Evolutionary conservation across 371 early-diverging fungal genomes (phyloP).

Genomic region (Phascolomyces articulosus): DNA sequence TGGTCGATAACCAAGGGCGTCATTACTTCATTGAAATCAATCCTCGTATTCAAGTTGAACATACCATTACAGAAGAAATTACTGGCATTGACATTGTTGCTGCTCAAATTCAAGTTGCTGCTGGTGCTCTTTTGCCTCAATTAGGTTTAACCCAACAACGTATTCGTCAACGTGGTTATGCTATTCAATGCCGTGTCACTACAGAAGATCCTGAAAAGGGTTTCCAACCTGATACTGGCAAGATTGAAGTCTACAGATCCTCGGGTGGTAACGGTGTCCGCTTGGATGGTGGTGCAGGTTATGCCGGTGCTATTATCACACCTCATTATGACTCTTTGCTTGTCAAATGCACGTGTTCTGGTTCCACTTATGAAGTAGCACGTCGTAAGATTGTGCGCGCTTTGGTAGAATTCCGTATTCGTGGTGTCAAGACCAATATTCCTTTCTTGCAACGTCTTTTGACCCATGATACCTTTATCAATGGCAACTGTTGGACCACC

Average conservation of each 20-base stretch:
- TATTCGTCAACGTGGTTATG: conserved; percentile 81
- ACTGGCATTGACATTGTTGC: conserved; percentile 94
- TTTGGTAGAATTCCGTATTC: conserved; percentile 91
- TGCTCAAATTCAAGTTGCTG: conserved; percentile 91
- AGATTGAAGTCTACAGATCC: conserved; percentile 90
- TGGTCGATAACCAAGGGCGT: conserved; percentile 84
- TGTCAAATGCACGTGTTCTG: conserved; percentile 91
- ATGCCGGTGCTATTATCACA: conserved; percentile 89
- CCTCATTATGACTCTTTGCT: conserved; percentile 96
- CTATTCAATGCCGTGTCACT: conserved; percentile 95
- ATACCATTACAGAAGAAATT: conserved; percentile 94
- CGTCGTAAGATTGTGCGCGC: conserved; percentile 88
- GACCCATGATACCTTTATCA: conserved; percentile 78
- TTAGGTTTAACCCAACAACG: conserved; percentile 82
- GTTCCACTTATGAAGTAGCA: conserved; percentile 84
- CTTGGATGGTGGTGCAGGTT: conserved; percentile 89
- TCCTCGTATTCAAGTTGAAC: conserved; percentile 93
- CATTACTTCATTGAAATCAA: conserved; percentile 98
- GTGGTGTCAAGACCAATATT: conserved; percentile 97
- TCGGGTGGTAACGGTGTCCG: conserved; percentile 91
- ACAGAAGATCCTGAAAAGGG: conserved; percentile 89
- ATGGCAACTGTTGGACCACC: conserved; percentile 91
- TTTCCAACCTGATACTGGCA: conserved; percentile 96
- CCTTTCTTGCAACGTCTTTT: conserved; percentile 89
- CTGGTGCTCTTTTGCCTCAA: conserved; percentile 78